phyloP scores from a whole-genome alignment of 2,329 filamentous ascomycete genomes.

The Escovopsis sp. region DNA sequence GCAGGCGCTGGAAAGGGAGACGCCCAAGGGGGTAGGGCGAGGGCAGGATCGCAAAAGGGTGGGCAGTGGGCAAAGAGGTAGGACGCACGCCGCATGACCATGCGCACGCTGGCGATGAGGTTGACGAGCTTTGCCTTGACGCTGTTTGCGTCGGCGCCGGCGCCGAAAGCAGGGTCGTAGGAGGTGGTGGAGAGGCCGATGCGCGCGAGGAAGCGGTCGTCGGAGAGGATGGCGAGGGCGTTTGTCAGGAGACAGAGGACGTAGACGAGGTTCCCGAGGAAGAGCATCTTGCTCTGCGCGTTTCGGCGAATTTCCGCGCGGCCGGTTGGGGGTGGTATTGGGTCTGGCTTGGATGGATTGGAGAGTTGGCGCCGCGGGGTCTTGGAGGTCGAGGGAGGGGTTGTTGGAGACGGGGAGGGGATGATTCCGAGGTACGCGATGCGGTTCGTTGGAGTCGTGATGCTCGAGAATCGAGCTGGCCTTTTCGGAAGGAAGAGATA shows the following conservation, averaged over 20 bases:
- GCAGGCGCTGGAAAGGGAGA: no score
- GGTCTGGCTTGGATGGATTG: neutral
- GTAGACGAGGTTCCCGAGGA: slow-evolving; percentile 61
- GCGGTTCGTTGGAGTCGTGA: neutral
- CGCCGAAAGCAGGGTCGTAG: slow-evolving; percentile 65
- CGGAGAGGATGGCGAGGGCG: slow-evolving; percentile 81
- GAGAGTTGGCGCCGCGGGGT: neutral
- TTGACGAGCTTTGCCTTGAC: slow-evolving; percentile 80
- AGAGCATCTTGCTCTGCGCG: slow-evolving; percentile 38
- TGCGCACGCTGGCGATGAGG: slow-evolving; percentile 78
- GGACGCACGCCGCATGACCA: slow-evolving; percentile 69
- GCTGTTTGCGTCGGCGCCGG: slow-evolving; percentile 50
- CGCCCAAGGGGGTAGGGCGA: neutral
- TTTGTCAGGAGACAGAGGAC: slow-evolving; percentile 79
- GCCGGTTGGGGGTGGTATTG: neutral
- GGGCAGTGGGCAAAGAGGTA: neutral
- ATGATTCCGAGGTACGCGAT: neutral
- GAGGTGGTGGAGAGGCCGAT: slow-evolving; percentile 65
- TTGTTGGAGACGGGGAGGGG: neutral
- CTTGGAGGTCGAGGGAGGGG: no score
- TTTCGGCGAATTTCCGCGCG: neutral
- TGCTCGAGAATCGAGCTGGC: slow-evolving; percentile 2
- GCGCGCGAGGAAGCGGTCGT: slow-evolving; percentile 77
- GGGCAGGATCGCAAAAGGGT: neutral
- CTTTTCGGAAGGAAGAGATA: neutral